Evolutionary conservation across 2,329 filamentous ascomycete species (phyloP), one percentile per base, ranked within the genome.

Genomic region (Monilinia polystroma): DNA sequence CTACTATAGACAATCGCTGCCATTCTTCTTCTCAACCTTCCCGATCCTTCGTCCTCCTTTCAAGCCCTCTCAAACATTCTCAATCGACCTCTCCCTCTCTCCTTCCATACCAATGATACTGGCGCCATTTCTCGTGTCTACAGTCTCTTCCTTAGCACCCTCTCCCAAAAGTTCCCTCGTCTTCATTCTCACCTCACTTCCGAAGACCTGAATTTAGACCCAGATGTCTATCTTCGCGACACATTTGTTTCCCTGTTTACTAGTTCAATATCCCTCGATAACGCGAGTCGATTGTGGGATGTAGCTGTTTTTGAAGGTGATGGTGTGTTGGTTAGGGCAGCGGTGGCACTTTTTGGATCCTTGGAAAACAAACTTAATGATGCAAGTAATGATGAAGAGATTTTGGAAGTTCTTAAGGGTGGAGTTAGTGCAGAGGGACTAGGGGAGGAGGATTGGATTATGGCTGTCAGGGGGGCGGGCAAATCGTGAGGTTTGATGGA

Each of bases 261-360:
- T 0, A 77, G 79, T 20, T 80, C 84, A 51, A 78, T 92, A 4
- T 83, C 84, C 10, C 82, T 93, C 20, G 91, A 93, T 73, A 85
- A 90, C 71, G 89, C 87, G 4, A 85, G 87, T 1, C 81, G 92
- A 2, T 78, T 95, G 16, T 94, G 90, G 90, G 92, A 96, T 70
- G 86, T 94, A 0, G 92, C 91, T 71, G 87, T 91, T 3, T 92
- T 96, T 70, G 92, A 96, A 75, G 90, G 91, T 35, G 92, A 96
- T 70, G 81, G 85, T 1, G 81, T 91, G 1, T 80, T 93, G 0
- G 84, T 94, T 8, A 81, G 90, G 0, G 90, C 90, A 1, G 89
- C 86, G 0, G 87, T 93, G 0, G 91, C 89, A 0, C 80, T 91
- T 23, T 77, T 95, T 26, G 76, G 78, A 0, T 75, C 76, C 8